Conservation (phyloP, 768 basidiomycete species). For the Boletellus emodensis region DNA sequence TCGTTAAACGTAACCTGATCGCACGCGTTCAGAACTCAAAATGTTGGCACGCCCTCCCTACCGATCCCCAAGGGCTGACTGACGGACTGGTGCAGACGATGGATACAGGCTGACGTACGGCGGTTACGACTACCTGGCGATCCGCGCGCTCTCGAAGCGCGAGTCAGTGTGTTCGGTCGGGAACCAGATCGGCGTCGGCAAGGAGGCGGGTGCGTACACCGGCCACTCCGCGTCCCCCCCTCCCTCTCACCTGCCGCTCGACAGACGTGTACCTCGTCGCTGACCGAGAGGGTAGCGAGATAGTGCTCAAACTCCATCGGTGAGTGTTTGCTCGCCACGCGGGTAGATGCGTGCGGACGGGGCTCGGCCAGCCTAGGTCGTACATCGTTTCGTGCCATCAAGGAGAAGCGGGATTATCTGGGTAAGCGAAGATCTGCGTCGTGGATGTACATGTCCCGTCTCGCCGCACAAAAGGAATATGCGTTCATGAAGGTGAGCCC, state of each 20-base stretch:
- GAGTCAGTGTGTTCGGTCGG: constrained; percentile 89
- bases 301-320: constrained; percentile 95
- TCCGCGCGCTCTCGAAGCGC: constrained; percentile 87
- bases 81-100: constrained; percentile 60
- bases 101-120: constrained; percentile 97
- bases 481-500: constrained; percentile 90
- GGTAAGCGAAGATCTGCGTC: constrained; percentile 94
- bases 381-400: constrained; percentile 96
- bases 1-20: constrained; percentile 90
- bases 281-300: constrained; percentile 75
- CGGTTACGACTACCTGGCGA: constrained; percentile 95
- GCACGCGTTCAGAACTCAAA: constrained; percentile 87
- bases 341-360: constrained; percentile 1
- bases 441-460: constrained; percentile 99
- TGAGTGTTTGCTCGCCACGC: constrained; percentile 24
- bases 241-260: constrained; percentile 4
- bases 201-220: constrained; percentile 76
- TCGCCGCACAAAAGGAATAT: constrained; percentile 97
- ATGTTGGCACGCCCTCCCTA: constrained; percentile 47
- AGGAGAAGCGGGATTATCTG: constrained; percentile 93
- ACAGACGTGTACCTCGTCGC: constrained; percentile 86
- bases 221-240: background rate
- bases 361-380: constrained; percentile 71
- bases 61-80: background rate
- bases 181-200: constrained; percentile 97